phyloP scores from a whole-genome alignment of 371 early-diverging fungal genomes.

The Saksenaea oblongispora region DNA sequence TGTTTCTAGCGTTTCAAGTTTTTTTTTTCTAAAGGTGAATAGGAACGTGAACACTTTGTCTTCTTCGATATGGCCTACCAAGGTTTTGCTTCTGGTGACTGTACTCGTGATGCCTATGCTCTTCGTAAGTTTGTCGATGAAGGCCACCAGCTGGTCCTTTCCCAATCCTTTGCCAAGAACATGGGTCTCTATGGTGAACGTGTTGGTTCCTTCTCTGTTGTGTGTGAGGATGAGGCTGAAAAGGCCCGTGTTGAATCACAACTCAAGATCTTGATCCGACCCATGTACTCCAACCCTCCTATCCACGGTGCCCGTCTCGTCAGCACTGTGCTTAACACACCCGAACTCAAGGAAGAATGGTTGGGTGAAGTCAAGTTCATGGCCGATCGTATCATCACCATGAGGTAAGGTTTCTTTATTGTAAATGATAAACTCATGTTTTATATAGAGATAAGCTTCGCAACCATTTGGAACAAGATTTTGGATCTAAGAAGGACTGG shows the following conservation, averaged over 20 bases:
- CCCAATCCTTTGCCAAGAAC: constrained; percentile 98
- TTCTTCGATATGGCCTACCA: constrained; percentile 99
- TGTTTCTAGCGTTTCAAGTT: background rate
- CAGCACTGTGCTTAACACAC: constrained; percentile 79
- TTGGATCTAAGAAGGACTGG: constrained; percentile 84
- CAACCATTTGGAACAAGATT: constrained; percentile 79
- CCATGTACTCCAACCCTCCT: constrained; percentile 98
- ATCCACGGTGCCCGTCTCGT: constrained; percentile 94
- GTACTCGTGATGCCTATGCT: constrained; percentile 90
- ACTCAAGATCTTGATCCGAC: constrained; percentile 93
- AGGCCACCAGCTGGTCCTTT: constrained; percentile 81
- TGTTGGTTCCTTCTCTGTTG: constrained; percentile 93
- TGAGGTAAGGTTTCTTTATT: constrained; percentile 57
- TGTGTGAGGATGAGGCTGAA: constrained; percentile 79
- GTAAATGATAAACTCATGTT: background rate
- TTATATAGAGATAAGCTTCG: constrained; percentile 61
- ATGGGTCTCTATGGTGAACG: constrained; percentile 99
- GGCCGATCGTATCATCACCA: constrained; percentile 97
- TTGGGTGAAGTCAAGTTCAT: constrained; percentile 91
- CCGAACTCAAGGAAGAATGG: constrained; percentile 87
- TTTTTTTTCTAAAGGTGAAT: constrained; percentile 3
- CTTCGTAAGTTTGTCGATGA: constrained; percentile 90
- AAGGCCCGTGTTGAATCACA: constrained; percentile 89
- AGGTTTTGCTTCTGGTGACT: constrained; percentile 97
- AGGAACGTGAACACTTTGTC: constrained; percentile 80